These are phyloP conservation scores for Starmerella scarabaei DNA, from an alignment of 805 yeast species.

Conservation along the genomic window DNA sequence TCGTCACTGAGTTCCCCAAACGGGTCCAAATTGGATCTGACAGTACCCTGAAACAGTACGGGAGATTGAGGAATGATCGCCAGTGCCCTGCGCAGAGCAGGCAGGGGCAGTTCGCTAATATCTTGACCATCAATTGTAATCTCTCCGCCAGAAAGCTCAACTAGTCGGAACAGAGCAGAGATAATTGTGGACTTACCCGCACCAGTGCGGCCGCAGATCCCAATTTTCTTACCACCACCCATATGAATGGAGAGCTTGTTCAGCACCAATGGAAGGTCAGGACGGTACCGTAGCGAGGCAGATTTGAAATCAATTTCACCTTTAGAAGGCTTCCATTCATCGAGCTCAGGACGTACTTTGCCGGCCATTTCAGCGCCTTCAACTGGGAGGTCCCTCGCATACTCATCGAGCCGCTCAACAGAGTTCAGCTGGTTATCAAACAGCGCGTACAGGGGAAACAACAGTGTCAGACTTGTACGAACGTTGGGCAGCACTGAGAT, in stretches of 20 bases:
- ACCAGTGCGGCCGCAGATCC: constrained; percentile 83
- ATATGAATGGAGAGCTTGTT: constrained; percentile 40
- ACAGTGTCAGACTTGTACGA: constrained; percentile 42
- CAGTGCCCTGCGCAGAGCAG: constrained; percentile 52
- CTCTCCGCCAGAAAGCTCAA: constrained; percentile 41
- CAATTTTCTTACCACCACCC: constrained; percentile 51
- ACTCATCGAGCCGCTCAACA: constrained; percentile 53
- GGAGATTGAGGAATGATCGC: constrained; percentile 85
- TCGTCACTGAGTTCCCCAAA: constrained; percentile 44
- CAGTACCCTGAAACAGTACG: constrained; percentile 64
- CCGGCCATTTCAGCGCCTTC: constrained; percentile 57
- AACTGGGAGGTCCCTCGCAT: constrained; percentile 38
- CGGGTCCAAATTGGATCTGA: constrained; percentile 67
- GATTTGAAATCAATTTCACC: constrained; percentile 46
- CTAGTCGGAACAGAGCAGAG: constrained; percentile 54
- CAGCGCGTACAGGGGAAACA: constrained; percentile 50
- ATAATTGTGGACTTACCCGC: constrained; percentile 74
- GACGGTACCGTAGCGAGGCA: constrained; percentile 49
- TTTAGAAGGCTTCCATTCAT: constrained; percentile 42
- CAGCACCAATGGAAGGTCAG: constrained; percentile 50
- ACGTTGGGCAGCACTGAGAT: constrained; percentile 45
- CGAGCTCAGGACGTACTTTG: constrained; percentile 22
- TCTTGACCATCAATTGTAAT: constrained; percentile 57
- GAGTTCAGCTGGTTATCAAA: constrained; percentile 65
- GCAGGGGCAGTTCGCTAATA: constrained; percentile 48